phyloP scores from a whole-genome alignment of 2,329 filamentous ascomycete species.

The Colletotrichum coccodes region DNA sequence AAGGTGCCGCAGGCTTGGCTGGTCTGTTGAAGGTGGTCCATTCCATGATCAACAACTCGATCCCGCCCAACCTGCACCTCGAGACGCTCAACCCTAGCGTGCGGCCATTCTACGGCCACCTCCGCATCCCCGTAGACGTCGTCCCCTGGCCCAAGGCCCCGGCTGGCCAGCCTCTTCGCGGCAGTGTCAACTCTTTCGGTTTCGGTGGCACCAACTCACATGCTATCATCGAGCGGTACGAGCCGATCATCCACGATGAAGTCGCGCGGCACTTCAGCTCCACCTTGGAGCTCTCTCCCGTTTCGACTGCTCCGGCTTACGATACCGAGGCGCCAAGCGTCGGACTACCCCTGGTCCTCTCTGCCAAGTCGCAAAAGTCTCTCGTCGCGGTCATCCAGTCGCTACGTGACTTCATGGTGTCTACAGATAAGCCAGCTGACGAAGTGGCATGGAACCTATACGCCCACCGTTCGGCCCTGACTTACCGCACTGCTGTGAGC shows the following conservation, averaged over 20 bases:
- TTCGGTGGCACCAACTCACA: conserved; percentile 38
- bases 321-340: neutral
- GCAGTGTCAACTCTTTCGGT: conserved; percentile 38
- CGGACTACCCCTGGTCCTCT: conserved; percentile 19
- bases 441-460: conserved; percentile 27
- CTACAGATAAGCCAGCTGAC: neutral
- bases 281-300: neutral
- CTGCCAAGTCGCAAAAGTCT: conserved; percentile 31
- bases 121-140: conserved; percentile 39
- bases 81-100: conserved; percentile 35
- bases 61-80: conserved; percentile 34
- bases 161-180: conserved; percentile 33
- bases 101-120: conserved; percentile 34
- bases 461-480: conserved; percentile 22
- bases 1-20: conserved; percentile 35
- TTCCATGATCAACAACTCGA: conserved; percentile 31
- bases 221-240: conserved; percentile 34
- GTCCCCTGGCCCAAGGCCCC: conserved; percentile 39
- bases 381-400: conserved; percentile 17
- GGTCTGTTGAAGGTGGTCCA: conserved; percentile 35
- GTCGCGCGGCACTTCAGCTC: conserved; percentile 24
- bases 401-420: conserved; percentile 21
- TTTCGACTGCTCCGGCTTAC: neutral
- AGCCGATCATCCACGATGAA: conserved; percentile 23
- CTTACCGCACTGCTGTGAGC: conserved; percentile 18